Conservation (phyloP, 108 stramenopile genomes). For the Nitzschia putrida region DNA sequence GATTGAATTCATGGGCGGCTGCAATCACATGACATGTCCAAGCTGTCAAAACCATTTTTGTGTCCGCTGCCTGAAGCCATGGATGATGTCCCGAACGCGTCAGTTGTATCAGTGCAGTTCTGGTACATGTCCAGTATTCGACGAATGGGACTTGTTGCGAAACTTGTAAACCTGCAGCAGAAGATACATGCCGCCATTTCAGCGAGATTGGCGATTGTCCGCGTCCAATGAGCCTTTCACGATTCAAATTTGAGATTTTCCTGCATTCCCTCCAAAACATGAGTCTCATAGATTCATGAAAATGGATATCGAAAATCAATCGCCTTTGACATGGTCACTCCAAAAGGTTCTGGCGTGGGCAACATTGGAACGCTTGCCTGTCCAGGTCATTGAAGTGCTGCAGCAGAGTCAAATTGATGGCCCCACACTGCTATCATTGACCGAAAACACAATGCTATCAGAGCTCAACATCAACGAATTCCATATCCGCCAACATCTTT, state of each 20-base stretch:
- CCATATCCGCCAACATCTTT: constrained; percentile 42
- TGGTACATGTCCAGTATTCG: too few relatives aligned
- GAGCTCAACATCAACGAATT: constrained; percentile 50
- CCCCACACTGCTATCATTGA: constrained; percentile 43
- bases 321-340: constrained; percentile 30
- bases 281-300: too few relatives aligned
- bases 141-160: too few relatives aligned
- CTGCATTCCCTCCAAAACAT: too few relatives aligned
- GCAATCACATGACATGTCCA: constrained; percentile 60
- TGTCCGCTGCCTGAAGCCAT: constrained; percentile 44
- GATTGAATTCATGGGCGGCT: constrained; percentile 53
- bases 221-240: too few relatives aligned
- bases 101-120: neutral
- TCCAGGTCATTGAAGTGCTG: constrained; percentile 19
- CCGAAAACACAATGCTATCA: constrained; percentile 34
- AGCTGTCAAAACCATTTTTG: constrained; percentile 54
- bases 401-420: constrained; percentile 51
- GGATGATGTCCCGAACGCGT: too few relatives aligned
- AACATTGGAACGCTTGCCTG: constrained; percentile 21
- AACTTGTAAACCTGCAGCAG: too few relatives aligned
- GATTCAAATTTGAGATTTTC: too few relatives aligned
- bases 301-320: too few relatives aligned
- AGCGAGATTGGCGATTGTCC: too few relatives aligned
- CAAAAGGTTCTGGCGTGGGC: constrained; percentile 48
- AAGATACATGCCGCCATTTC: too few relatives aligned